phyloP scores from a whole-genome alignment of 495 filamentous ascomycete genomes.

The Pseudotulostoma volvatum region DNA sequence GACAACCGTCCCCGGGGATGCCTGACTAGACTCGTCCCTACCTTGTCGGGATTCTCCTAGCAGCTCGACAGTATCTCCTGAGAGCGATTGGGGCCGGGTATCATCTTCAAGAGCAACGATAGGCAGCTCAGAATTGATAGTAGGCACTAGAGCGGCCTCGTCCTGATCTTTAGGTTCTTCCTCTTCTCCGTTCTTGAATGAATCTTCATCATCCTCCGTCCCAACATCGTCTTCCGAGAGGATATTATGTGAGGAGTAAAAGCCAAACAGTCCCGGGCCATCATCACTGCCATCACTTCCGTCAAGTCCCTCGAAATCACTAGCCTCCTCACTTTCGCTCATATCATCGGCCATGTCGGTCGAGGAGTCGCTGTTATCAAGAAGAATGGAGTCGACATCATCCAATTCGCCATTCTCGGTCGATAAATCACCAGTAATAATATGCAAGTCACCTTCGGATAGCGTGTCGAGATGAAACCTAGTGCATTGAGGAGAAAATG shows the following conservation, averaged over 20 bases:
- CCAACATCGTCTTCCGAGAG: slow-evolving; percentile 20
- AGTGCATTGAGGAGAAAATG: background rate
- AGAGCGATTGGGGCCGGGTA: background rate
- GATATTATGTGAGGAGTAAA: slow-evolving; percentile 37
- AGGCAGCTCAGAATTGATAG: slow-evolving; percentile 12
- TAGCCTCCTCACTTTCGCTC: slow-evolving; percentile 47
- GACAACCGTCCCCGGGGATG: slow-evolving; percentile 43
- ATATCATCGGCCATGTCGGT: slow-evolving; percentile 82
- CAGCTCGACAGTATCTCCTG: slow-evolving; percentile 4
- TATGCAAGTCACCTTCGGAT: slow-evolving; percentile 11
- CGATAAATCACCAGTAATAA: slow-evolving; percentile 12
- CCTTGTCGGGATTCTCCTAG: slow-evolving; percentile 14
- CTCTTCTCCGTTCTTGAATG: slow-evolving; percentile 11
- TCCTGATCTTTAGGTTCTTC: slow-evolving; percentile 21
- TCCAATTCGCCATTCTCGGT: slow-evolving; percentile 32
- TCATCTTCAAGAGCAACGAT: background rate
- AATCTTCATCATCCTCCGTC: slow-evolving; percentile 12
- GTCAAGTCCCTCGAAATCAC: slow-evolving; percentile 30
- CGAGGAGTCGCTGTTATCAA: slow-evolving; percentile 66
- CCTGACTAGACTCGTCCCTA: slow-evolving; percentile 25
- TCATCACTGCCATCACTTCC: slow-evolving; percentile 33
- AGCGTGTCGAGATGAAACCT: slow-evolving; percentile 3
- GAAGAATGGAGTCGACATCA: slow-evolving; percentile 47
- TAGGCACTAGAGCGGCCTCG: slow-evolving; percentile 31
- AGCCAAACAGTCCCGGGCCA: slow-evolving; percentile 47